Conservation (phyloP, 805 yeast genomes). For the Priceomyces medius region DNA sequence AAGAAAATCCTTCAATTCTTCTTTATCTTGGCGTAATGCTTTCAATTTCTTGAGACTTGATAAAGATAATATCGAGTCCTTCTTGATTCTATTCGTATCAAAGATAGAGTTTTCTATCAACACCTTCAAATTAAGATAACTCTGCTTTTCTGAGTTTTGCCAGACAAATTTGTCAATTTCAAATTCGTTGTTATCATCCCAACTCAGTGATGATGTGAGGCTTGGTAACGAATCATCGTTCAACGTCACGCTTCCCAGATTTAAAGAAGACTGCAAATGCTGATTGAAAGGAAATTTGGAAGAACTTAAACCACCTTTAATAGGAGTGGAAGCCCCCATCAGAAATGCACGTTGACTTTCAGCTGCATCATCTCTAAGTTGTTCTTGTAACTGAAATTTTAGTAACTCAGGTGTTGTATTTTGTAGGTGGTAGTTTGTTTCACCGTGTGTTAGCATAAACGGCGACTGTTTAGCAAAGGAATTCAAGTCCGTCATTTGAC, state of each 20-base stretch:
- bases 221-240: conserved; percentile 17
- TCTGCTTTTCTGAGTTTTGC: conserved; percentile 18
- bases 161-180: conserved; percentile 16
- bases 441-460: conserved; percentile 27
- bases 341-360: conserved; percentile 9
- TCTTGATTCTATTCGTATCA: conserved; percentile 35
- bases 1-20: conserved; percentile 30
- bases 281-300: conserved; percentile 29
- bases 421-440: conserved; percentile 28
- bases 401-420: conserved; percentile 44
- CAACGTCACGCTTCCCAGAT: conserved; percentile 23
- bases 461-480: conserved; percentile 37
- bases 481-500: conserved; percentile 38
- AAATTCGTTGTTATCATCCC: conserved; percentile 15
- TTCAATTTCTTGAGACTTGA: conserved; percentile 27
- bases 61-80: conserved; percentile 33
- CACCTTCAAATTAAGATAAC: conserved; percentile 40
- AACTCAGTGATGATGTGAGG: conserved; percentile 19
- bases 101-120: conserved; percentile 46
- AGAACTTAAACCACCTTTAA: background rate
- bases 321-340: background rate
- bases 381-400: conserved; percentile 44
- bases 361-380: conserved; percentile 19
- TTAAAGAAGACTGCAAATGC: conserved; percentile 32
- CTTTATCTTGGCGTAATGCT: conserved; percentile 26